Evolutionary conservation across 2,329 filamentous ascomycete species (phyloP).

Genomic region (Lachnellula arida): DNA sequence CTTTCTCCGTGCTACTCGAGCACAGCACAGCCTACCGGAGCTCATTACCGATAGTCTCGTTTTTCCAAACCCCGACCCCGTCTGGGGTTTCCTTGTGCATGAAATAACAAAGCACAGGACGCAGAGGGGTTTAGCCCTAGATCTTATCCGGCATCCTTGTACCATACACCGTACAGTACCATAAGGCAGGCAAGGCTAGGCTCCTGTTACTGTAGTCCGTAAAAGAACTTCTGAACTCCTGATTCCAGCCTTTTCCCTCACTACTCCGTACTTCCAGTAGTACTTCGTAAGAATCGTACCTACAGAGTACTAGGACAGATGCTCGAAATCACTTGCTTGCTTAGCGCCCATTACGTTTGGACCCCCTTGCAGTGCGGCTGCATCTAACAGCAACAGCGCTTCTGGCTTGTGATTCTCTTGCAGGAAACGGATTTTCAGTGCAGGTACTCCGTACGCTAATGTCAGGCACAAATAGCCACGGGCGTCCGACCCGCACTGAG

Average conservation of each 20-base stretch:
- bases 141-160: constrained; percentile 13
- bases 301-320: no score
- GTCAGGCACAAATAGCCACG: neutral
- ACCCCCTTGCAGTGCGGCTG: neutral
- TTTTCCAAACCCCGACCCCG: neutral
- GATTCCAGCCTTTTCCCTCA: no score
- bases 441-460: neutral
- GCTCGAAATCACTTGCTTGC: no score
- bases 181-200: neutral
- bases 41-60: neutral
- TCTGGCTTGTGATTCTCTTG: neutral
- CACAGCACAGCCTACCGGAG: no score
- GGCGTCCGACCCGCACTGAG: neutral
- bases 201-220: no score
- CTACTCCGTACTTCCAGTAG: no score
- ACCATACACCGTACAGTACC: neutral
- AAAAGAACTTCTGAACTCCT: no score
- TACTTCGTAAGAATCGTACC: no score
- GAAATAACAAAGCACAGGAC: neutral
- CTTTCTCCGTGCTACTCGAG: no score
- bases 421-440: neutral
- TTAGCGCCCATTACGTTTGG: no score
- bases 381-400: neutral
- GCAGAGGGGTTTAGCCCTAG: constrained; percentile 1
- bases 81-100: neutral